Conservation (phyloP, 805 yeast species). For the Wilhelminamyces savonicus region DNA sequence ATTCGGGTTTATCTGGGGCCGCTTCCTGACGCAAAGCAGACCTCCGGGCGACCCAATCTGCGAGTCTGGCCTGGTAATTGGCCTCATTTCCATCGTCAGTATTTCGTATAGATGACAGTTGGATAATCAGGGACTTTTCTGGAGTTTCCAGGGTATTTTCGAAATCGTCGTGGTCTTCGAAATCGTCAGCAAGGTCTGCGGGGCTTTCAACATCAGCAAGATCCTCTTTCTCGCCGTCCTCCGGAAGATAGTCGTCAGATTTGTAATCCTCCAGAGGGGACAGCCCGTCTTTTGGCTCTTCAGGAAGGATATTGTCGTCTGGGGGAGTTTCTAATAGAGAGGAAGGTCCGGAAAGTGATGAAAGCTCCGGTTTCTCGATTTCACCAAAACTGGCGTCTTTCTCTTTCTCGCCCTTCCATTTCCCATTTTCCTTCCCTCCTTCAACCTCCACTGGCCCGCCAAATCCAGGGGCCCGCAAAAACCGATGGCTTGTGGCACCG, state of each 20-base stretch:
- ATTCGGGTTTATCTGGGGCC: conserved; percentile 40
- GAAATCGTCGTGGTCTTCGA: conserved; percentile 1
- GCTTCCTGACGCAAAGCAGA: conserved; percentile 30
- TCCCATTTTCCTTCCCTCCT: conserved; percentile 6
- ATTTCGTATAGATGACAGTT: conserved; percentile 29
- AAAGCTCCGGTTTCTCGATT: conserved; percentile 1
- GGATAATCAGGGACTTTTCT: background rate
- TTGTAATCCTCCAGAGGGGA: too few relatives aligned
- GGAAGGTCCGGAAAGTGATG: too few relatives aligned
- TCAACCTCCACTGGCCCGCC: conserved; percentile 5
- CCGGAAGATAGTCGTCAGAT: background rate
- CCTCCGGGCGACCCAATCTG: conserved; percentile 54
- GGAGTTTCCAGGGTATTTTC: background rate
- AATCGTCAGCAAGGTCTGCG: conserved; percentile 6
- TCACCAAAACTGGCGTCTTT: conserved; percentile 1
- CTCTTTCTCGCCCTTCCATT: conserved; percentile 10
- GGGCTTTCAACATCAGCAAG: conserved; percentile 1
- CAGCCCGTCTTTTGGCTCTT: conserved; percentile 4
- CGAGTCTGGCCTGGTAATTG: conserved; percentile 54
- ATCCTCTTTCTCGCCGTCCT: conserved; percentile 1
- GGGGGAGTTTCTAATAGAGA: too few relatives aligned
- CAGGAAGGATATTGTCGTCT: background rate
- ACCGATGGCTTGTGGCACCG: conserved; percentile 30
- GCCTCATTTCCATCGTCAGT: conserved; percentile 80
- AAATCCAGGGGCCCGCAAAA: conserved; percentile 47